Evolutionary conservation across 306 rosid genomes (phyloP).

Genomic region (Medicago lupulina): DNA sequence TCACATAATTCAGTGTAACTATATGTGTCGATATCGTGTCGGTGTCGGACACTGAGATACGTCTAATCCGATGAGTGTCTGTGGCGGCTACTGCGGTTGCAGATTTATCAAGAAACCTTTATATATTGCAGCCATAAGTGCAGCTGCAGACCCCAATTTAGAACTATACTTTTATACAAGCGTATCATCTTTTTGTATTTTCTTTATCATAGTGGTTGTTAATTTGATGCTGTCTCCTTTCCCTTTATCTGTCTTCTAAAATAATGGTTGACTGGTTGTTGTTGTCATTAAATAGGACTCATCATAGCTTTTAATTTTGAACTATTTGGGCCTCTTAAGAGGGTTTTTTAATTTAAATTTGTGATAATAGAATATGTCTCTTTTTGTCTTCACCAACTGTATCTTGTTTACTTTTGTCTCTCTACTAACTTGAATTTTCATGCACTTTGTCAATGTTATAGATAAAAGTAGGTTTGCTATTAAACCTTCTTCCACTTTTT

Average conservation of each 20-base stretch:
- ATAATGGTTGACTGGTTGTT: background rate
- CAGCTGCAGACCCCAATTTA: background rate
- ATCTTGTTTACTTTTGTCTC: constrained; percentile 31
- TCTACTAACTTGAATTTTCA: constrained; percentile 40
- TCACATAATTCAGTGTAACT: no score
- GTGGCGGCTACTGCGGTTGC: background rate
- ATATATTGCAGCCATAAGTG: background rate
- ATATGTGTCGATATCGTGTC: no score
- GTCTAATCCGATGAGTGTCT: no score
- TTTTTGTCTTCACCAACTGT: constrained; percentile 30
- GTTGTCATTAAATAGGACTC: background rate
- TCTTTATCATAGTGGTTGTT: background rate
- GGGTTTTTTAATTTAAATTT: constrained; percentile 17
- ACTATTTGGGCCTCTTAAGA: constrained; percentile 31
- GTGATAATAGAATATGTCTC: background rate
- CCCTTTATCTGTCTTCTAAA: background rate
- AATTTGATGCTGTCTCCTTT: background rate
- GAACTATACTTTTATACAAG: background rate
- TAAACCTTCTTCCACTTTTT: constrained; percentile 37
- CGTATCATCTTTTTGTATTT: background rate
- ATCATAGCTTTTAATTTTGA: background rate
- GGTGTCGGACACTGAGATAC: no score
- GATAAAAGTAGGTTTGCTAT: constrained; percentile 17
- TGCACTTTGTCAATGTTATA: constrained; percentile 4
- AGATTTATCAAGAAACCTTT: background rate